These are phyloP conservation scores for Jamesozyma rosinii DNA, from an alignment of 805 yeast species.

Conservation along the genomic window DNA sequence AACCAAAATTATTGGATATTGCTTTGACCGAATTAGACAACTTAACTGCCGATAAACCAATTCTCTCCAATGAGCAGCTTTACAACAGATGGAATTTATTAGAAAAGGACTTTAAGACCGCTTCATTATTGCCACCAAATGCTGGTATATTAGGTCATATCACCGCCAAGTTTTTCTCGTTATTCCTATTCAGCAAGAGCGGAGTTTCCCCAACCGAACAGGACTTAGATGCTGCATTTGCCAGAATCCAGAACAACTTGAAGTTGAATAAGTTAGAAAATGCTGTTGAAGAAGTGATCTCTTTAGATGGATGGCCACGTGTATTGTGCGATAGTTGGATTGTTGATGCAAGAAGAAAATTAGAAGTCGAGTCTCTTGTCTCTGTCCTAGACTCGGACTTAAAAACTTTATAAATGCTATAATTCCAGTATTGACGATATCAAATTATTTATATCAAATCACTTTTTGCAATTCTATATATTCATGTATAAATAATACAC, in stretches of 20 bases:
- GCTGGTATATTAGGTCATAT: conserved; percentile 93
- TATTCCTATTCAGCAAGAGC: conserved; percentile 62
- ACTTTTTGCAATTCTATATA: background rate
- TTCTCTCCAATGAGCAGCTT: conserved; percentile 69
- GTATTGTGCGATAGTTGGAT: conserved; percentile 88
- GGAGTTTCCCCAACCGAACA: conserved; percentile 60
- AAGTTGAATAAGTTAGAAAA: conserved; percentile 66
- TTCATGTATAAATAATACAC: background rate
- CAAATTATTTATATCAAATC: background rate
- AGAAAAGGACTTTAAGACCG: conserved; percentile 78
- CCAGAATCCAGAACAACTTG: conserved; percentile 71
- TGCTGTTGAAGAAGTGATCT: conserved; percentile 88
- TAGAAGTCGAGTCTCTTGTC: conserved; percentile 77
- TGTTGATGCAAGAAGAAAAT: conserved; percentile 74
- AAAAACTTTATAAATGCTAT: conserved; percentile 33
- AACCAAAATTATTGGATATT: conserved; percentile 20
- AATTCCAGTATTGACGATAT: background rate
- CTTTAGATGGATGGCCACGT: conserved; percentile 88
- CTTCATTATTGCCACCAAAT: conserved; percentile 84
- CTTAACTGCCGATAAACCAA: conserved; percentile 36
- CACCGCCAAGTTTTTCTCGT: conserved; percentile 68
- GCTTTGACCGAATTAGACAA: conserved; percentile 39
- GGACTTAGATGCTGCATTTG: conserved; percentile 82
- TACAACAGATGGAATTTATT: conserved; percentile 71
- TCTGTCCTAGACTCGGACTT: conserved; percentile 60